phyloP scores from a whole-genome alignment of 108 stramenopile genomes.

The Skeletonema tropicum region DNA sequence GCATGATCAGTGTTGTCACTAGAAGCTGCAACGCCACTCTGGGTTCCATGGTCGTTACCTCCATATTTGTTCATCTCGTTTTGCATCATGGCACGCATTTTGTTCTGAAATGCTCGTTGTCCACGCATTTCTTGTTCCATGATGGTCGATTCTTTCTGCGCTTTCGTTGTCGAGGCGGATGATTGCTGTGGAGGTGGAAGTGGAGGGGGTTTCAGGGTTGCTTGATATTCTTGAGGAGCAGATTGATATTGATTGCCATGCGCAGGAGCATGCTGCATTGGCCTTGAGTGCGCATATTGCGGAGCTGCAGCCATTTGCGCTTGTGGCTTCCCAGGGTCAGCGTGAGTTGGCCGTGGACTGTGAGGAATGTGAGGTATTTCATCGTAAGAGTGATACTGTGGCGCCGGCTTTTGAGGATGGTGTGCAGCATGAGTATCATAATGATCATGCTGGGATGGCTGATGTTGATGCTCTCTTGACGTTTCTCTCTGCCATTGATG shows the following conservation, averaged over 20 bases:
- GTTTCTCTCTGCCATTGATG: not conserved
- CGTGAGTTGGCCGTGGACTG: not conserved
- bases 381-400: not conserved
- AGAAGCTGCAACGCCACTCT: not conserved
- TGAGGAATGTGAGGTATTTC: not conserved
- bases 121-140: conserved; percentile 89
- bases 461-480: not conserved
- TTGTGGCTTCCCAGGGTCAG: not conserved
- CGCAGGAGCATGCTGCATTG: not conserved
- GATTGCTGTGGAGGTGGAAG: conserved; percentile 7
- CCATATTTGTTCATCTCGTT: conserved; percentile 75
- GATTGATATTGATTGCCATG: not conserved
- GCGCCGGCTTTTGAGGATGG: not conserved
- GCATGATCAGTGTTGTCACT: conserved; percentile 19
- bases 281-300: not conserved
- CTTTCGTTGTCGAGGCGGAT: conserved; percentile 19
- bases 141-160: conserved; percentile 67
- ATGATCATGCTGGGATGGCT: not conserved
- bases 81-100: conserved; percentile 84
- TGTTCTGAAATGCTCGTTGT: conserved; percentile 82
- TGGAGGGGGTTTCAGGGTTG: not conserved
- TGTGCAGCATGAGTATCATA: not conserved
- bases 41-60: not conserved
- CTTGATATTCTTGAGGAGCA: conserved; percentile 12
- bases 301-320: conserved; percentile 8